phyloP scores from a whole-genome alignment of 2,329 filamentous ascomycete species.

The Curvularia sp. region DNA sequence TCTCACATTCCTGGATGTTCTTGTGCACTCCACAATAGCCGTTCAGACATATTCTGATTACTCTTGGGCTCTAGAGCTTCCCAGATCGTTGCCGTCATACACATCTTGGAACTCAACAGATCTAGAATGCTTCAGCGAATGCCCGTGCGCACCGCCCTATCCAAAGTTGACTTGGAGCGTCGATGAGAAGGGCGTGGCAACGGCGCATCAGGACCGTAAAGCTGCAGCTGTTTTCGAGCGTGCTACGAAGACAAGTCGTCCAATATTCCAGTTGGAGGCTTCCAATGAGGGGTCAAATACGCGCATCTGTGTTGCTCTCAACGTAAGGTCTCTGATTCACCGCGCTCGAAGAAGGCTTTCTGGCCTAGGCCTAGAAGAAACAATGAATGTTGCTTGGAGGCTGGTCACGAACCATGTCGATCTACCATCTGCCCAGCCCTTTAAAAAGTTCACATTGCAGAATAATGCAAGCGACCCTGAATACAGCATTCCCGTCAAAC shows the following conservation, averaged over 20 bases:
- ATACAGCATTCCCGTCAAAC: constrained; percentile 42
- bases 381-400: constrained; percentile 52
- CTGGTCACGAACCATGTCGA: constrained; percentile 56
- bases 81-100: constrained; percentile 25
- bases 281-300: constrained; percentile 29
- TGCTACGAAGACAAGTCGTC: constrained; percentile 57
- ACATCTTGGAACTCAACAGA: constrained; percentile 29
- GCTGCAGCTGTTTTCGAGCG: constrained; percentile 60
- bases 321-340: constrained; percentile 54
- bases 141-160: constrained; percentile 35
- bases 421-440: constrained; percentile 32
- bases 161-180: constrained; percentile 41
- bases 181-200: constrained; percentile 24
- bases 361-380: constrained; percentile 8
- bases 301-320: constrained; percentile 52
- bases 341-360: constrained; percentile 49
- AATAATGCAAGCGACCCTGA: constrained; percentile 50
- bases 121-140: constrained; percentile 3
- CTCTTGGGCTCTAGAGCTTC: constrained; percentile 33
- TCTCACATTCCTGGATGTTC: constrained; percentile 32
- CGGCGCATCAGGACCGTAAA: constrained; percentile 48
- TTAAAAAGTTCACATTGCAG: constrained; percentile 52
- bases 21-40: constrained; percentile 11
- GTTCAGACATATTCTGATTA: constrained; percentile 18
- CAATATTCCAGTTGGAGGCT: constrained; percentile 29